Base-by-base conservation (phyloP, 306 rosid species). In the Vigna mungo region DNA sequence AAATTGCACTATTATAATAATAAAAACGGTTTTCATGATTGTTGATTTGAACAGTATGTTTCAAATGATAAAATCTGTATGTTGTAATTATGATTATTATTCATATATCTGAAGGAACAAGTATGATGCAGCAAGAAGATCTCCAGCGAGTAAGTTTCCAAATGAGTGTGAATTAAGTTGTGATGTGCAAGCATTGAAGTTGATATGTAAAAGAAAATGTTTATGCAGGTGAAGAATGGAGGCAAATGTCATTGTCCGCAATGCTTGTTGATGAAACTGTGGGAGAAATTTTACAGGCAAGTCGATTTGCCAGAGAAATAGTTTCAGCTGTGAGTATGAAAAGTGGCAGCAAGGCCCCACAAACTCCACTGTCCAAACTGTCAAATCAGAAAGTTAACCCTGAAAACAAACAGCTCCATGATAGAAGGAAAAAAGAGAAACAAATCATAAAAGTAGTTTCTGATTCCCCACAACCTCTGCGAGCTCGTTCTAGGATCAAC, bases 241-340 rank as follows among this genome's bases (percentile, higher is more conserved):
- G 53, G 66, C 68, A 91, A 80, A 90, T 90, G 99, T 95, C 99
- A 25, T 72, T 95, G 79, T 92, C 96, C 0, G 96, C 97, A 60
- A 95, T 95, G 99, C 94, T 95, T 27, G 90, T 95, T 7, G 93
- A 89, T 2, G 99, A 95, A 71, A 95, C 97, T 18, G 80, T 95
- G 1, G 89, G 93, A 49, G 97, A 95, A 85, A 92, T 95, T 76
- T 84, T 90, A 12, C 92, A 85, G 39, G 95, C 97, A 61, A 92
- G 91, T 61, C 88, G 89, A 78, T 95, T 90, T 82, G 90, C 97
- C 30, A 89, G 92, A 81, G 89, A 95, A 27, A 86, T 90, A 81
- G 87, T 87, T n/a, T 90, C 88, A 62, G 82, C 87, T 20, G 87
- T 88, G 32, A 55, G 79, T 14, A 68, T 7, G 78, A 89, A 84